Conservation (phyloP, 768 basidiomycete genomes). For the Collybiopsis confluens region DNA sequence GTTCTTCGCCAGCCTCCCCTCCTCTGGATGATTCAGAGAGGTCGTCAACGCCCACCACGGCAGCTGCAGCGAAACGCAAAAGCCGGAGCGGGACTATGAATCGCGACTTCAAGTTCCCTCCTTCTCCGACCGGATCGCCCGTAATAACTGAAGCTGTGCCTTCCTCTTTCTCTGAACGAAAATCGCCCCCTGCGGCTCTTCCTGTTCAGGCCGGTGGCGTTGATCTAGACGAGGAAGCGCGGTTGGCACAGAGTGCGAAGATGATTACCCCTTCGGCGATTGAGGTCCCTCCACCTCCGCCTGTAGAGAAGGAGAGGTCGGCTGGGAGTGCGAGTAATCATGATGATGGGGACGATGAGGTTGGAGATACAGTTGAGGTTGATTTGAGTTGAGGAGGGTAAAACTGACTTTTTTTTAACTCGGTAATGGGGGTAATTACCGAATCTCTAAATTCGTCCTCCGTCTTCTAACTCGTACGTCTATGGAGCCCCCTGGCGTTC, state of each 20-base stretch:
- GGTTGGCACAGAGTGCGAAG: constrained; percentile 12
- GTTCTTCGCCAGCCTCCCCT: background rate
- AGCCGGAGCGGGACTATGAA: constrained; percentile 75
- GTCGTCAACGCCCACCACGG: constrained; percentile 7
- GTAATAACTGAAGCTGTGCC: constrained; percentile 19
- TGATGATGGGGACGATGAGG: constrained; percentile 66
- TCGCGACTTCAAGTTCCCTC: constrained; percentile 68
- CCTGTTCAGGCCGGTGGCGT: constrained; percentile 23
- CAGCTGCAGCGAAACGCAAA: constrained; percentile 29
- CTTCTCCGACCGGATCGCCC: constrained; percentile 27
- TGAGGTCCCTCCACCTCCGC: constrained; percentile 78
- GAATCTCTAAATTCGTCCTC: too few relatives aligned
- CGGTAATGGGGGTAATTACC: too few relatives aligned
- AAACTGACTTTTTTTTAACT: too few relatives aligned
- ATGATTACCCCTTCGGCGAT: constrained; percentile 59
- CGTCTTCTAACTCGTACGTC: too few relatives aligned
- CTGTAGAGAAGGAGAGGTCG: constrained; percentile 65
- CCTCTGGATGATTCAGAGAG: constrained; percentile 32
- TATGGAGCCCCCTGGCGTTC: too few relatives aligned
- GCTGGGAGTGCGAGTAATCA: constrained; percentile 49
- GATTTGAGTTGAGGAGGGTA: constrained; percentile 34
- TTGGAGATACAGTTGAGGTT: constrained; percentile 78
- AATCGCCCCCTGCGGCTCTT: constrained; percentile 17
- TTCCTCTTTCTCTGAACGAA: background rate
- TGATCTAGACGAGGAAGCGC: constrained; percentile 12